Evolutionary conservation across 1,284 basidiomycete species (phyloP), one percentile per base, ranked within the genome.

Genomic region (Pterulicium gracile): DNA sequence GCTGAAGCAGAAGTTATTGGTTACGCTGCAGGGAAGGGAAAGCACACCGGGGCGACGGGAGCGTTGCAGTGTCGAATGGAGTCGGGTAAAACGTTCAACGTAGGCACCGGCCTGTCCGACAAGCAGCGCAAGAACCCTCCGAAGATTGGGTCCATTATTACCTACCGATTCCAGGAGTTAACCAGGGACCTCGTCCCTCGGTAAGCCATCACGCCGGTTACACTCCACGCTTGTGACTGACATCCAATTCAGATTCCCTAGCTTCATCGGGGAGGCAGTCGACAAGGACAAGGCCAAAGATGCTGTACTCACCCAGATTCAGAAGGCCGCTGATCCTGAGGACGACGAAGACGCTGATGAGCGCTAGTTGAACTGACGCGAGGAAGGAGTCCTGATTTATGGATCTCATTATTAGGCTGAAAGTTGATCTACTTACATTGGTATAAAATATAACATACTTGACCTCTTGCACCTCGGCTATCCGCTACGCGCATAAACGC

Each of bases 141-240:
- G 0, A 70, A 73, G 53, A 59, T 81, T 40, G 79, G 80, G 2
- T 59, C 69, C 1, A 77, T 83, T 52, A 72, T 83, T 48, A 69
- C 66, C 0, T 83, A 82, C 59, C 66, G 77, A 23, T 82, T 82
- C 59, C 78, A 81, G 52, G 79, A 82, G 55, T 61, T 82, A 36
- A 80, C 77, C 1, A 69, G 68, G 49, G 72, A 76, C 54, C 70
- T 71, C 1, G 72, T 75, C 2, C 76, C 76, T 15, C 64, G 76
- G 75, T 73, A 46, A 23, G 61, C 55, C 1, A 21, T 24, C 44
- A 4, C 5, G 20, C 40, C 14, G 14, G 42, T 15, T 14, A 23
- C 18, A 35, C 42, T 22, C 20, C 13, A 13, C 5, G 4, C 5
- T 13, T 42, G 24, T 4, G 40, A 2, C 50, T 24, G 34, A 24